These are phyloP conservation scores for Cicer pinnatifidum DNA, from an alignment of 306 rosid genomes.

Conservation along the genomic window DNA sequence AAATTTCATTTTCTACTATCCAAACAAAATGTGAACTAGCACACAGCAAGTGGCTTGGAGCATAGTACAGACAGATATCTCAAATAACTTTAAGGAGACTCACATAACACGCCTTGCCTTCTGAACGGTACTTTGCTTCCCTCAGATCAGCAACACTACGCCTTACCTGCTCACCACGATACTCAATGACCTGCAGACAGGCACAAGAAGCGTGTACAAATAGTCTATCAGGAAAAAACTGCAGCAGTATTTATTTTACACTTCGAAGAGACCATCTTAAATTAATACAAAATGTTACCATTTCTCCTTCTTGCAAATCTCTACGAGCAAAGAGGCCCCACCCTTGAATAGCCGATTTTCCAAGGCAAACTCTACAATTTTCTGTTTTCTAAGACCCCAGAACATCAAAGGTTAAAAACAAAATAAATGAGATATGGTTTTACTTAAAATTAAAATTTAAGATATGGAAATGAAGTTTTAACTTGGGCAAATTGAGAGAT, in stretches of 20 bases:
- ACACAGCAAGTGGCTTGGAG: conserved; percentile 30
- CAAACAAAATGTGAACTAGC: conserved; percentile 7
- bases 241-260: conserved; percentile 4
- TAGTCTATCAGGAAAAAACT: conserved; percentile 27
- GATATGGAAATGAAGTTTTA: conserved; percentile 28
- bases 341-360: conserved; percentile 92
- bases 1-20: conserved; percentile 8
- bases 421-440: neutral
- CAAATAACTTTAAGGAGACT: conserved; percentile 47
- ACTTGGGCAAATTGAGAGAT: conserved; percentile 28
- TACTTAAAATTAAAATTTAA: conserved; percentile 18
- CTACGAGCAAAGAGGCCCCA: conserved; percentile 97
- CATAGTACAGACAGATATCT: conserved; percentile 12
- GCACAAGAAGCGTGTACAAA: conserved; percentile 16
- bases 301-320: conserved; percentile 90
- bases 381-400: conserved; percentile 72
- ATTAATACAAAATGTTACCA: conserved; percentile 58
- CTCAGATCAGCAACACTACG: conserved; percentile 81
- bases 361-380: conserved; percentile 70
- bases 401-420: conserved; percentile 12
- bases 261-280: conserved; percentile 29
- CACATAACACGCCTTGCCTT: conserved; percentile 95
- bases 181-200: conserved; percentile 78
- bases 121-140: conserved; percentile 69
- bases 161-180: conserved; percentile 90